These are phyloP conservation scores for Zostera marina DNA, from an alignment of 116 monocot species.

Conservation along the genomic window DNA sequence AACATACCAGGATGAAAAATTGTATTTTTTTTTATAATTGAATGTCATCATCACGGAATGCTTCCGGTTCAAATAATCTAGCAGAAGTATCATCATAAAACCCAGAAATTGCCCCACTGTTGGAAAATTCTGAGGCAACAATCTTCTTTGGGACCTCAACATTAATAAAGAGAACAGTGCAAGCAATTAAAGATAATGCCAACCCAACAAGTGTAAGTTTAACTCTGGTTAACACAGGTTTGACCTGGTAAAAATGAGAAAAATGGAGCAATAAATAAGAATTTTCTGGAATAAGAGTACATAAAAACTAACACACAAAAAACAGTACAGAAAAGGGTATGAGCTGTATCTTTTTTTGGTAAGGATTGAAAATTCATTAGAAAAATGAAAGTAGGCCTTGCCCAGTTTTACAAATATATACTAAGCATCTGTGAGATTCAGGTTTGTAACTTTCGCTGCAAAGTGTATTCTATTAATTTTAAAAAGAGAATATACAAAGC, in stretches of 20 bases:
- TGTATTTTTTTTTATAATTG: neutral
- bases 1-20: neutral
- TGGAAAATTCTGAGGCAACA: constrained; percentile 8
- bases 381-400: too few relatives aligned
- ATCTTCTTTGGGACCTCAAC: constrained; percentile 25
- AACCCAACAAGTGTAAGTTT: constrained; percentile 72
- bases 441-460: too few relatives aligned
- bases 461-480: too few relatives aligned
- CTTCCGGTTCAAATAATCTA: constrained; percentile 77
- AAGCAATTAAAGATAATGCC: constrained; percentile 50
- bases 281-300: too few relatives aligned
- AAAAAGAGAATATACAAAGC: too few relatives aligned
- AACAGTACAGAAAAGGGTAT: too few relatives aligned
- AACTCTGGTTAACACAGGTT: constrained; percentile 77
- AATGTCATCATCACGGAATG: constrained; percentile 46
- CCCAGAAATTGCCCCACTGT: constrained; percentile 36
- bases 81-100: constrained; percentile 73
- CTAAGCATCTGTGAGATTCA: too few relatives aligned
- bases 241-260: constrained; percentile 32
- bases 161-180: constrained; percentile 39
- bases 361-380: too few relatives aligned
- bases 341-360: too few relatives aligned
- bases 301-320: too few relatives aligned
- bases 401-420: too few relatives aligned
- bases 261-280: neutral